Conservation (phyloP, 169 alveolate genomes). For the Cryptosporidium muris region DNA sequence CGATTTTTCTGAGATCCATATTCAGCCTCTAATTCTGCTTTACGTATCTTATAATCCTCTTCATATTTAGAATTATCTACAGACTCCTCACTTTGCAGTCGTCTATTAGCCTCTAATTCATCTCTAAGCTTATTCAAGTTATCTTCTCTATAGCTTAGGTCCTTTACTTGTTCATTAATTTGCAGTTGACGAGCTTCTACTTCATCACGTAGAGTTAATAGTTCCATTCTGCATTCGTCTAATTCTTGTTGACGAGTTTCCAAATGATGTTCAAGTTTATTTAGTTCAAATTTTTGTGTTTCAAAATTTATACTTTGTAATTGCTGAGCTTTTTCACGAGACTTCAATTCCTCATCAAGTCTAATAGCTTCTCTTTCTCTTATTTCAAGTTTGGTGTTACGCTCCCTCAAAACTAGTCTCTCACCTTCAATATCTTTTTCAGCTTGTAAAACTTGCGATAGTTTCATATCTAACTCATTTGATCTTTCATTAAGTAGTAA, state of each 20-base stretch:
- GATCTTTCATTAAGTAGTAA: no score
- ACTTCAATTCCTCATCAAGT: no score
- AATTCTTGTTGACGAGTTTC: background rate
- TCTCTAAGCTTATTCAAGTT: no score
- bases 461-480: background rate
- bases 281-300: constrained; percentile 19
- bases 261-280: no score
- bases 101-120: no score
- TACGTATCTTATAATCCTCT: background rate
- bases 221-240: constrained; percentile 3
- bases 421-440: constrained; percentile 20
- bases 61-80: no score
- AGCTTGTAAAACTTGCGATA: background rate
- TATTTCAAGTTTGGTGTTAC: background rate
- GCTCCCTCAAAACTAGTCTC: background rate
- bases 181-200: no score
- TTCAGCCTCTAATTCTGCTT: constrained; percentile 8
- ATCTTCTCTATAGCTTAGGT: no score
- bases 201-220: background rate
- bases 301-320: background rate
- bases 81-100: no score
- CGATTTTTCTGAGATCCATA: constrained; percentile 12
- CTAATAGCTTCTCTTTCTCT: no score
- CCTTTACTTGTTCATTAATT: no score
- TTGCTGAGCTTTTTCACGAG: no score